A percentile compares a stretch with the other conserved stretches of the same genome.
phyloP scores from a whole-genome alignment of 202 grass and related monocot genomes.

The Schoenoplectus tabernaemontani region DNA sequence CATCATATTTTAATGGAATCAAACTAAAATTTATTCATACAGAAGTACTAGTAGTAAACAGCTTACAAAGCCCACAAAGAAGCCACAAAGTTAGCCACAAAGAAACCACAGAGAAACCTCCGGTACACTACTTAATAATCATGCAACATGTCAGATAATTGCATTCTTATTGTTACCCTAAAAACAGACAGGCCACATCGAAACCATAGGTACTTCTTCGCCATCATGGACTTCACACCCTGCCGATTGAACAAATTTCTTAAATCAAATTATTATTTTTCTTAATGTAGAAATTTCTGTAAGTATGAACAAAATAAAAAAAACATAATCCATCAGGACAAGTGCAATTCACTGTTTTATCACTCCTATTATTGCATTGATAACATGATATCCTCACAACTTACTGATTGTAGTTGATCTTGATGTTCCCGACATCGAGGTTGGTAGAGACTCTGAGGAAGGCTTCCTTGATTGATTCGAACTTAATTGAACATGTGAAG shows the following conservation, averaged over 20 bases:
- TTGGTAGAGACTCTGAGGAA: slow-evolving; percentile 28
- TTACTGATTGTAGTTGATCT: slow-evolving; percentile 2
- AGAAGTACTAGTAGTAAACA: neutral
- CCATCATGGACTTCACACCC: neutral
- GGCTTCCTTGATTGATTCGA: too few species aligned
- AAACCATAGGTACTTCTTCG: neutral
- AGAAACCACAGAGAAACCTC: neutral
- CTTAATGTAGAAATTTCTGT: neutral
- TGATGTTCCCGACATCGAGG: slow-evolving; percentile 40
- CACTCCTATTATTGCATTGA: neutral
- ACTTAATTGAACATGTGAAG: too few species aligned
- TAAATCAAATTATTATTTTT: neutral
- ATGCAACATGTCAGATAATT: neutral
- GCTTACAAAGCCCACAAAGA: neutral
- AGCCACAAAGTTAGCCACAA: neutral
- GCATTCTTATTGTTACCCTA: neutral
- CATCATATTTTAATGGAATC: neutral
- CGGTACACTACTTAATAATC: neutral
- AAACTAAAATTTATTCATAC: neutral
- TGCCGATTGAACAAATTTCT: neutral
- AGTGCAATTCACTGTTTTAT: neutral
- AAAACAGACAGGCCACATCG: neutral
- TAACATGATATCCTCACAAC: neutral
- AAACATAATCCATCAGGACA: neutral
- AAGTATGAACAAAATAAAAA: neutral